Conservation (phyloP, 495 filamentous ascomycete genomes). For the Thozetella sp. region DNA sequence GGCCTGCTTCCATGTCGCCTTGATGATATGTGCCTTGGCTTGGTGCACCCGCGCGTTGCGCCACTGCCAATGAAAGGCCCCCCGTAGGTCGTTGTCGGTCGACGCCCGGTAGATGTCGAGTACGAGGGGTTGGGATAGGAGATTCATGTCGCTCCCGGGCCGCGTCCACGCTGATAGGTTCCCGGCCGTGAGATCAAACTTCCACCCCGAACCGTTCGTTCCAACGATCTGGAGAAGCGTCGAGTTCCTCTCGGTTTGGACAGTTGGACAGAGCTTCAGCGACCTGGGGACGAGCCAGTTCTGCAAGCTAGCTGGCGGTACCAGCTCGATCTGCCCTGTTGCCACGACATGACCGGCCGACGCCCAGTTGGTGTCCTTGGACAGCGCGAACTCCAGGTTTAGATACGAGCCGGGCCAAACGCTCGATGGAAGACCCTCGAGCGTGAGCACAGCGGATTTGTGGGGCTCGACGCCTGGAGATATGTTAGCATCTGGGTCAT, state of each 20-base stretch:
- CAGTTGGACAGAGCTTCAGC: background rate
- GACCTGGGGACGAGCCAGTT: background rate
- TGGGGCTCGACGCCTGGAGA: conserved; percentile 34
- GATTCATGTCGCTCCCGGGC: conserved; percentile 19
- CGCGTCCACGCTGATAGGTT: conserved; percentile 35
- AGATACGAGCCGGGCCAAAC: conserved; percentile 37
- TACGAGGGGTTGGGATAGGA: conserved; percentile 42
- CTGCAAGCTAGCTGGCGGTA: conserved; percentile 16
- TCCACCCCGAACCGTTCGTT: conserved; percentile 28
- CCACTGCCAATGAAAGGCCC: conserved; percentile 46
- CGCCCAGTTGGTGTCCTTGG: conserved; percentile 42
- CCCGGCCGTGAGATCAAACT: conserved; percentile 42
- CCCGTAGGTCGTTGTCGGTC: conserved; percentile 67
- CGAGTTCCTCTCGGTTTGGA: conserved; percentile 6
- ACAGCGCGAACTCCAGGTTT: conserved; percentile 43
- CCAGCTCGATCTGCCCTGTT: conserved; percentile 49
- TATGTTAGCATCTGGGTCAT: conserved; percentile 12
- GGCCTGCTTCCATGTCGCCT: conserved; percentile 36
- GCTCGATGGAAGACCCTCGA: conserved; percentile 17
- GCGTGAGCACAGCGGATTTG: conserved; percentile 26
- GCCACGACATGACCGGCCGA: conserved; percentile 47
- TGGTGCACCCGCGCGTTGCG: conserved; percentile 35
- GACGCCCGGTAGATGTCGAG: conserved; percentile 54
- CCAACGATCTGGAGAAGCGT: conserved; percentile 26
- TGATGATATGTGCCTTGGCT: conserved; percentile 41